These are phyloP conservation scores for Oryza longistaminata DNA, from an alignment of 176 grass and related monocot species.

Conservation along the genomic window DNA sequence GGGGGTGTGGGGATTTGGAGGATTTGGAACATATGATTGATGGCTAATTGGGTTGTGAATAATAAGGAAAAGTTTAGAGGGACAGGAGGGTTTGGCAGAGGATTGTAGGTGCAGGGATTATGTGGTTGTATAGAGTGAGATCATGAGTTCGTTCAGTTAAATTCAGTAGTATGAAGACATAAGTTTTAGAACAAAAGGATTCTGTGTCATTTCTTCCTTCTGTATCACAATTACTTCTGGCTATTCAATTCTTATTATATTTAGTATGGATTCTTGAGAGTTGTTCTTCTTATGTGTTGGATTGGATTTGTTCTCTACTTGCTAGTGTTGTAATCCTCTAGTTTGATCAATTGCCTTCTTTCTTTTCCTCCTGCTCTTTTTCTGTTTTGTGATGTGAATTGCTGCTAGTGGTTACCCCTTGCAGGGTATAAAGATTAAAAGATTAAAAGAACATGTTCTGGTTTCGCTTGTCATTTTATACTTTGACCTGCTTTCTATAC, in stretches of 20 bases:
- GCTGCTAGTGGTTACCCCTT: background rate
- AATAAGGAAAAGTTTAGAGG: conserved; percentile 54
- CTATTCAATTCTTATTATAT: conserved; percentile 46
- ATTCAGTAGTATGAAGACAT: conserved; percentile 47
- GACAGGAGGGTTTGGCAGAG: conserved; percentile 54
- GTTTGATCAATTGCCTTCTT: background rate
- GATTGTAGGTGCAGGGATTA: conserved; percentile 79
- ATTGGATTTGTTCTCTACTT: background rate
- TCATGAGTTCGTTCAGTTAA: conserved; percentile 48
- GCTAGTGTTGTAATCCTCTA: background rate
- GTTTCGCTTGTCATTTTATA: background rate
- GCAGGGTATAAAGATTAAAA: background rate
- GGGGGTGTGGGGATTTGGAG: conserved; percentile 35
- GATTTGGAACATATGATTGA: conserved; percentile 41
- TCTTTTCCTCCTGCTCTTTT: background rate
- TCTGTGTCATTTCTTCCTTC: conserved; percentile 48
- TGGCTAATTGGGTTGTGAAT: conserved; percentile 85
- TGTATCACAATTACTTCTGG: conserved; percentile 53
- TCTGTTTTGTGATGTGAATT: background rate
- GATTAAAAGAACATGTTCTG: background rate
- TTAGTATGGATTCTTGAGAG: conserved; percentile 13
- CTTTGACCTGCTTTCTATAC: background rate
- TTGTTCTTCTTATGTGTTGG: background rate
- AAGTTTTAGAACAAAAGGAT: conserved; percentile 60
- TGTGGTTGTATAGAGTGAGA: conserved; percentile 77